These are phyloP conservation scores for Calonectria honghensis DNA, from an alignment of 2,329 filamentous ascomycete genomes.

Conservation along the genomic window DNA sequence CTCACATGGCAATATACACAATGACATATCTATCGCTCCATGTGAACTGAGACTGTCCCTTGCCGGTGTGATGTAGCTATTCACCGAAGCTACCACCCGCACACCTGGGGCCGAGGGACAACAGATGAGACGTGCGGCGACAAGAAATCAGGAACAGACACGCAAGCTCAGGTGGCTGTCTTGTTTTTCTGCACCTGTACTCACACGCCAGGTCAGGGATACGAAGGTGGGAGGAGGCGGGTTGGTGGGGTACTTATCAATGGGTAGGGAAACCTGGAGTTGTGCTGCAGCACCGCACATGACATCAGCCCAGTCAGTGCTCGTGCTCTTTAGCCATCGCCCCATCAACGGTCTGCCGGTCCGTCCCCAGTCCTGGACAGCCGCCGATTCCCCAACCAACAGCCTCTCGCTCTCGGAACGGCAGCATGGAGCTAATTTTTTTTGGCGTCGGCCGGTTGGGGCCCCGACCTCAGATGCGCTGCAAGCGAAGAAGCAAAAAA, in stretches of 20 bases:
- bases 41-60: not conserved
- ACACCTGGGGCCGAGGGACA: conserved; percentile 1
- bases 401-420: not conserved
- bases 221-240: conserved; percentile 9
- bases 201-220: conserved; percentile 9
- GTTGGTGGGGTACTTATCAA: conserved; percentile 14
- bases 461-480: conserved; percentile 22
- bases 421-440: conserved; percentile 6
- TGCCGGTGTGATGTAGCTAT: conserved; percentile 8
- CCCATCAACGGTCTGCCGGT: conserved; percentile 23
- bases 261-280: conserved; percentile 23
- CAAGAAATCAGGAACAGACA: conserved; percentile 18
- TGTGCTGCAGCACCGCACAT: conserved; percentile 23
- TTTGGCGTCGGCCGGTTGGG: conserved; percentile 19
- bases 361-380: conserved; percentile 17
- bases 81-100: conserved; percentile 5
- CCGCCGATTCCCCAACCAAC: conserved; percentile 7
- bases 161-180: conserved; percentile 23
- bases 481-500: conserved; percentile 28
- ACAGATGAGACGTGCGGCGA: not conserved
- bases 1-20: too few relatives aligned
- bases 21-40: not conserved
- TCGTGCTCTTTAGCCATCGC: conserved; percentile 12
- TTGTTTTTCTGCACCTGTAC: conserved; percentile 21
- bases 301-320: conserved; percentile 29